Conservation (phyloP, 805 yeast species). For the Citeromyces matritensis region DNA sequence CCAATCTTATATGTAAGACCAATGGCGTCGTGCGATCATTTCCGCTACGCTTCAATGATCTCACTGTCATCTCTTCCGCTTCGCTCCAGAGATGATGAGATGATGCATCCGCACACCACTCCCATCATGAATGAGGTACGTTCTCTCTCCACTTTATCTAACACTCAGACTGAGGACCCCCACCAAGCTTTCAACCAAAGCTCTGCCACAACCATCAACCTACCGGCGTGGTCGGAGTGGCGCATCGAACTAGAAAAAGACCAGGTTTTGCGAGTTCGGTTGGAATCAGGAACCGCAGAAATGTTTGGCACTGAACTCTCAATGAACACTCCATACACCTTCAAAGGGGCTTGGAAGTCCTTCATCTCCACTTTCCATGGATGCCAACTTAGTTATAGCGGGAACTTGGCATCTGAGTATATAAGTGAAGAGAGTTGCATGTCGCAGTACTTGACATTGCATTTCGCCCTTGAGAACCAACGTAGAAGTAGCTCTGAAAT, state of each 20-base stretch:
- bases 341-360: conserved; percentile 33
- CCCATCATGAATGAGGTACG: no score
- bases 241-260: conserved; percentile 50
- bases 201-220: conserved; percentile 16
- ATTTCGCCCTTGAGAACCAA: conserved; percentile 55
- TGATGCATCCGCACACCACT: no score
- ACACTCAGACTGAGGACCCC: no score
- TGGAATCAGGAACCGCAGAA: conserved; percentile 65
- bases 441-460: conserved; percentile 49
- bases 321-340: conserved; percentile 42
- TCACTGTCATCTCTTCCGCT: no score
- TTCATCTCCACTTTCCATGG: conserved; percentile 54
- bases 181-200: no score
- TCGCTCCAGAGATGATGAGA: no score
- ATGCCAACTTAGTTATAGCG: conserved; percentile 38
- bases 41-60: no score
- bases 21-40: no score
- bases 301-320: conserved; percentile 90
- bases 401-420: conserved; percentile 33
- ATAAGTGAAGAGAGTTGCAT: conserved; percentile 59
- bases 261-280: conserved; percentile 31
- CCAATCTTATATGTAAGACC: no score
- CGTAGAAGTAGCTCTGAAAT: conserved; percentile 15
- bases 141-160: conserved; percentile 7
- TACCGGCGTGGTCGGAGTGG: conserved; percentile 45